phyloP scores from a whole-genome alignment of 331 rosid species.

The Rhamnella rubrinervis region DNA sequence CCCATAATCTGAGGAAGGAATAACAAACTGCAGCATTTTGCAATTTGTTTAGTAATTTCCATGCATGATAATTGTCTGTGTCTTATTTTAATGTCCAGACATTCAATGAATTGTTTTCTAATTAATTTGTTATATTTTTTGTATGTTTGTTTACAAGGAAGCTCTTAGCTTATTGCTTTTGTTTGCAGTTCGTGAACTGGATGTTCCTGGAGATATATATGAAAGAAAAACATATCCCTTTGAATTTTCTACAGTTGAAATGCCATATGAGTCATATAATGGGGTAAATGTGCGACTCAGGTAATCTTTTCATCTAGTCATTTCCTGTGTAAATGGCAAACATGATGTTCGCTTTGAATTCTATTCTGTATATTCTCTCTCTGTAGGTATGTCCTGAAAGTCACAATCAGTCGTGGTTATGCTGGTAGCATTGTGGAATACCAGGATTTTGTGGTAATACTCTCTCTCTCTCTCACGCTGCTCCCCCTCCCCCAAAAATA shows the following conservation, averaged over 20 bases:
- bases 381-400: slow-evolving; percentile 86
- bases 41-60: neutral
- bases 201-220: slow-evolving; percentile 91
- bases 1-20: neutral
- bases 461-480: slow-evolving; percentile 13
- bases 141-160: neutral
- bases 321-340: slow-evolving; percentile 8
- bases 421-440: slow-evolving; percentile 84
- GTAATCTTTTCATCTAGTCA: slow-evolving; percentile 35
- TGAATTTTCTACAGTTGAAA: slow-evolving; percentile 92
- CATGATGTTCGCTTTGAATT: slow-evolving; percentile 10
- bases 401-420: slow-evolving; percentile 85
- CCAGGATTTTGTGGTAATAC: slow-evolving; percentile 85
- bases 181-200: slow-evolving; percentile 80
- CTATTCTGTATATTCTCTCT: slow-evolving; percentile 19
- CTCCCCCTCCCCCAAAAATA: too few species aligned
- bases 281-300: slow-evolving; percentile 94
- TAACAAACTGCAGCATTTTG: neutral
- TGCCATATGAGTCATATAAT: slow-evolving; percentile 93
- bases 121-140: neutral
- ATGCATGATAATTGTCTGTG: neutral
- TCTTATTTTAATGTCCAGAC: neutral
- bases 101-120: neutral
- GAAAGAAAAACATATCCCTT: slow-evolving; percentile 84
- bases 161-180: slow-evolving; percentile 17